phyloP scores from a whole-genome alignment of 108 stramenopile genomes.

The Seminavis robusta region DNA sequence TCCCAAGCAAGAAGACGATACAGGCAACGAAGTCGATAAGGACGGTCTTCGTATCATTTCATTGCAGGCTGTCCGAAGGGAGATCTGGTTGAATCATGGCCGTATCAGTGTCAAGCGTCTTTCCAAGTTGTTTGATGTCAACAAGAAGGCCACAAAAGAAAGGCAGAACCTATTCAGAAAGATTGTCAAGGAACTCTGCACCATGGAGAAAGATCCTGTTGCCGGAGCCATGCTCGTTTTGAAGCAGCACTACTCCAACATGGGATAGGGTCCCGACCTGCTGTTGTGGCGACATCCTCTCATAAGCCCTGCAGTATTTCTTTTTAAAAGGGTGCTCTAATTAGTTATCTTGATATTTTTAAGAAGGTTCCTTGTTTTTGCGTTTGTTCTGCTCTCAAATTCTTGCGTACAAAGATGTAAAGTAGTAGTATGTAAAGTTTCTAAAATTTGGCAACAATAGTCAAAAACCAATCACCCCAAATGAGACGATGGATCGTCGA shows the following conservation, averaged over 20 bases:
- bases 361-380: too few species aligned
- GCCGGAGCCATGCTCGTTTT: constrained; percentile 71
- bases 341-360: too few species aligned
- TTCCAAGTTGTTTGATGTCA: constrained; percentile 76
- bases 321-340: too few species aligned
- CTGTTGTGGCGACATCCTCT: too few species aligned
- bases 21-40: constrained; percentile 56
- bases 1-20: constrained; percentile 9
- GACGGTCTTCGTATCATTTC: constrained; percentile 72
- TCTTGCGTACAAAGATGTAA: too few species aligned
- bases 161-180: constrained; percentile 52
- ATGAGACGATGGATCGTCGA: too few species aligned
- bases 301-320: too few species aligned
- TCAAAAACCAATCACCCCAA: too few species aligned
- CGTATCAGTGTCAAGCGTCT: constrained; percentile 69
- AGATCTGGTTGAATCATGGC: constrained; percentile 83
- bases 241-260: constrained; percentile 81
- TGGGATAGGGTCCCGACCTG: not conserved
- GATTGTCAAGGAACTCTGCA: constrained; percentile 74
- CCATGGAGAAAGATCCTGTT: constrained; percentile 56
- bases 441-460: too few species aligned
- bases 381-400: not conserved
- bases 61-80: constrained; percentile 66
- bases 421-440: too few species aligned
- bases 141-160: constrained; percentile 53